Percentiles rank a stretch among this genome's conserved stretches.
These are phyloP conservation scores for Sugiyamaella novakii DNA, from an alignment of 1,139 yeast species.

Conservation along the genomic window DNA sequence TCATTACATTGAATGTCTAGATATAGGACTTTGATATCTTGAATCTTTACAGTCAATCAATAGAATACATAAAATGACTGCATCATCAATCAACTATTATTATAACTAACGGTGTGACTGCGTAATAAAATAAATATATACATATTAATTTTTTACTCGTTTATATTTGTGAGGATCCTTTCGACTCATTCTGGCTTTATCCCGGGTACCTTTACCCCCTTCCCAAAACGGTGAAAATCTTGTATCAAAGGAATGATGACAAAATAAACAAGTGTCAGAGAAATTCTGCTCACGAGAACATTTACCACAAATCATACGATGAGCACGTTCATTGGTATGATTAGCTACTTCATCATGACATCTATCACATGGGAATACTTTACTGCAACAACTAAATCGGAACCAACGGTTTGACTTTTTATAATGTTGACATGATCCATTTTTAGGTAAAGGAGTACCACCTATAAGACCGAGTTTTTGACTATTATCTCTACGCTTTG, in stretches of 20 bases:
- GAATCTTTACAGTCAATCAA: too few relatives aligned
- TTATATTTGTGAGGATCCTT: constrained; percentile 48
- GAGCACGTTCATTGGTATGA: constrained; percentile 45
- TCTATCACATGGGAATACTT: constrained; percentile 47
- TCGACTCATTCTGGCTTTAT: constrained; percentile 43
- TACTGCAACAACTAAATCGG: constrained; percentile 47
- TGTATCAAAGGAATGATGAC: constrained; percentile 42
- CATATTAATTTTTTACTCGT: constrained; percentile 24
- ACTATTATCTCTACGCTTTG: constrained; percentile 27
- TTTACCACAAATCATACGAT: constrained; percentile 47
- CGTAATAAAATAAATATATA: too few relatives aligned
- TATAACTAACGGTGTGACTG: too few relatives aligned
- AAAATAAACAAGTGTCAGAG: constrained; percentile 41
- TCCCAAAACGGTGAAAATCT: constrained; percentile 48
- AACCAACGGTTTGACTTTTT: constrained; percentile 48
- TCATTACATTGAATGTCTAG: too few relatives aligned
- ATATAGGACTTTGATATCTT: too few relatives aligned
- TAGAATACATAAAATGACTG: too few relatives aligned
- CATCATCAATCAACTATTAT: too few relatives aligned
- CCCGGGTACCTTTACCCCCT: constrained; percentile 50
- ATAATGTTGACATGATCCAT: constrained; percentile 47
- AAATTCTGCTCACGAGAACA: constrained; percentile 49
- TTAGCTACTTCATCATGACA: constrained; percentile 46
- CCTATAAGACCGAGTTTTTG: constrained; percentile 42
- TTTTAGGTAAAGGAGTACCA: constrained; percentile 46